phyloP scores from a whole-genome alignment of 345 rosid species.

The Psidium friedrichsthalianum region DNA sequence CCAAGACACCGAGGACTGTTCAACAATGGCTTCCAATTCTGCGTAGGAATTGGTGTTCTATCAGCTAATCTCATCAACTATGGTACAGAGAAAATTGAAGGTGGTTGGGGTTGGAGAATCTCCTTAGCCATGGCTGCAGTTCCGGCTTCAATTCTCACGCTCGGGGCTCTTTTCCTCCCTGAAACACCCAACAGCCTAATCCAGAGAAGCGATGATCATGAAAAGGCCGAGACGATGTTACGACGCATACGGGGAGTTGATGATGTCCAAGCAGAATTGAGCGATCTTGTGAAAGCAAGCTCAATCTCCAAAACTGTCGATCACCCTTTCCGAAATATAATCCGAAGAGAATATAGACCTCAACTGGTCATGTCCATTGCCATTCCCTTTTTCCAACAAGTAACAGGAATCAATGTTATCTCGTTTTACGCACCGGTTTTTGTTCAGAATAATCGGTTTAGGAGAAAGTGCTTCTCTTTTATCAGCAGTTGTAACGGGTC shows the following conservation, averaged over 20 bases:
- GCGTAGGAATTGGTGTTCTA: conserved; percentile 54
- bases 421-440: conserved; percentile 59
- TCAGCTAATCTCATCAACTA: conserved; percentile 51
- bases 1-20: conserved; percentile 65
- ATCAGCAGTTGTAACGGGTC: conserved; percentile 40
- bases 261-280: conserved; percentile 45
- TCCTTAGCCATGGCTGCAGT: conserved; percentile 59
- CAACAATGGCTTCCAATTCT: conserved; percentile 61
- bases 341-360: conserved; percentile 41
- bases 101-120: conserved; percentile 69
- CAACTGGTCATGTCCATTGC: conserved; percentile 60
- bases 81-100: conserved; percentile 46
- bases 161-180: conserved; percentile 54
- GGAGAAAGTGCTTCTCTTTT: conserved; percentile 51
- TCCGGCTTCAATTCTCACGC: conserved; percentile 47
- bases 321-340: conserved; percentile 34
- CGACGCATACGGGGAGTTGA: conserved; percentile 43
- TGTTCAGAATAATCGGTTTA: conserved; percentile 56
- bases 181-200: conserved; percentile 69
- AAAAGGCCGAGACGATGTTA: conserved; percentile 34
- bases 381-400: conserved; percentile 66
- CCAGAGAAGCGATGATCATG: conserved; percentile 15
- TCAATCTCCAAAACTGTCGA: conserved; percentile 16
- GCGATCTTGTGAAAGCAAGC: conserved; percentile 51
- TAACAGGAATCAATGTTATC: conserved; percentile 67